Percentiles rank a stretch among this genome's conserved stretches.
Conservation (phyloP, 2,329 filamentous ascomycete species). For the Elsinoe arachidis region DNA sequence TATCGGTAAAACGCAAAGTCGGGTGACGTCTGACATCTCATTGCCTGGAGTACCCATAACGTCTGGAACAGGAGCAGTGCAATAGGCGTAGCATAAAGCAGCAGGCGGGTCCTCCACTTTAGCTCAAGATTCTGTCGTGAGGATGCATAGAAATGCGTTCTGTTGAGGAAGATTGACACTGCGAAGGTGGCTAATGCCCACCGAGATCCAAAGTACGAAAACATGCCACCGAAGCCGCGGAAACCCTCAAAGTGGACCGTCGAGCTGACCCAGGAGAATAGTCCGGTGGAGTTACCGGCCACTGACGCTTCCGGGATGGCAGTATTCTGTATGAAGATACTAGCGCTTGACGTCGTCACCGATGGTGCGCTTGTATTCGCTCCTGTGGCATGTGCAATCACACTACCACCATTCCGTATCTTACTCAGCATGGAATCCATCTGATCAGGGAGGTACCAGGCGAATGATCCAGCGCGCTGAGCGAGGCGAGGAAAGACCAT, state of each 20-base stretch:
- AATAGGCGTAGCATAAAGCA: constrained; percentile 64
- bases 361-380: constrained; percentile 34
- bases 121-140: constrained; percentile 72
- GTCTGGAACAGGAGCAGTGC: constrained; percentile 61
- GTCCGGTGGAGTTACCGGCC: constrained; percentile 15
- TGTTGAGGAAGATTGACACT: constrained; percentile 79
- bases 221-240: constrained; percentile 72
- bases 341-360: constrained; percentile 28
- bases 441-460: constrained; percentile 49
- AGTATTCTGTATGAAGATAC: constrained; percentile 34
- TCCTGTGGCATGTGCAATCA: constrained; percentile 52
- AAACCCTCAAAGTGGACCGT: constrained; percentile 42
- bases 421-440: constrained; percentile 45
- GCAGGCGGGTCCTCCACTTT: constrained; percentile 60
- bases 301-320: constrained; percentile 22
- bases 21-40: constrained; percentile 75
- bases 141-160: constrained; percentile 88
- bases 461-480: constrained; percentile 57
- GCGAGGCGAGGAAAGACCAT: constrained; percentile 62
- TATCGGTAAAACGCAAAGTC: constrained; percentile 39
- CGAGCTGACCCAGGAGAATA: constrained; percentile 13
- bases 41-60: constrained; percentile 64
- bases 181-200: constrained; percentile 86
- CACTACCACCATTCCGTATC: constrained; percentile 47
- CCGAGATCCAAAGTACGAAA: constrained; percentile 81